These are phyloP conservation scores for Mucor piriformis DNA, from an alignment of 371 early-diverging fungal genomes.

Conservation along the genomic window DNA sequence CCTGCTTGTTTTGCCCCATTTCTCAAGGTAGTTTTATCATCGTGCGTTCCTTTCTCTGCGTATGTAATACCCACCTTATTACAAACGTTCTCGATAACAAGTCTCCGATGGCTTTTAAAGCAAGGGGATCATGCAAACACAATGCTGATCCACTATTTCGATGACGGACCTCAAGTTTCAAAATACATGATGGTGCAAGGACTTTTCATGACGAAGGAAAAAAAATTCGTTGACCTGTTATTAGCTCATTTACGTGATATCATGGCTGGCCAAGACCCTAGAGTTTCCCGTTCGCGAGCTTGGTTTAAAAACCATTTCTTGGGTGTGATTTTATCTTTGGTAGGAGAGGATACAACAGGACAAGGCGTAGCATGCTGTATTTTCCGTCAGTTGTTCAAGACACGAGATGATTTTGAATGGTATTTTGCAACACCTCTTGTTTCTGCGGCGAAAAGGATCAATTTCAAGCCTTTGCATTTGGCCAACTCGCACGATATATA, in stretches of 20 bases:
- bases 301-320: constrained; percentile 47
- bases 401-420: constrained; percentile 37
- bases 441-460: constrained; percentile 5
- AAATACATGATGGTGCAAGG: constrained; percentile 22
- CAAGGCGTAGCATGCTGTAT: constrained; percentile 31
- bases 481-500: constrained; percentile 31
- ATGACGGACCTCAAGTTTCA: constrained; percentile 31
- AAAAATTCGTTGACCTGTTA: constrained; percentile 26
- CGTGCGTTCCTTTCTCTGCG: constrained; percentile 5
- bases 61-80: constrained; percentile 32
- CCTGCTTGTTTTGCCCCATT: not conserved
- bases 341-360: constrained; percentile 15
- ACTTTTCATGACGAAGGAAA: constrained; percentile 27
- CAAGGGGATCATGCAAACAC: not conserved
- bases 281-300: constrained; percentile 15
- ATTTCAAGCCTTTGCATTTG: constrained; percentile 20
- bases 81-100: not conserved
- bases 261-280: constrained; percentile 16
- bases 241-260: constrained; percentile 20
- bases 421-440: constrained; percentile 35
- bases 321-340: constrained; percentile 23
- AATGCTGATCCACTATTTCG: constrained; percentile 33
- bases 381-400: constrained; percentile 36
- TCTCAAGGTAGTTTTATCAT: not conserved
- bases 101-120: constrained; percentile 22